A percentile compares a stretch with the other conserved stretches of the same genome.
Conservation (phyloP, 75 land plant species). For the Larix kaempferi region DNA sequence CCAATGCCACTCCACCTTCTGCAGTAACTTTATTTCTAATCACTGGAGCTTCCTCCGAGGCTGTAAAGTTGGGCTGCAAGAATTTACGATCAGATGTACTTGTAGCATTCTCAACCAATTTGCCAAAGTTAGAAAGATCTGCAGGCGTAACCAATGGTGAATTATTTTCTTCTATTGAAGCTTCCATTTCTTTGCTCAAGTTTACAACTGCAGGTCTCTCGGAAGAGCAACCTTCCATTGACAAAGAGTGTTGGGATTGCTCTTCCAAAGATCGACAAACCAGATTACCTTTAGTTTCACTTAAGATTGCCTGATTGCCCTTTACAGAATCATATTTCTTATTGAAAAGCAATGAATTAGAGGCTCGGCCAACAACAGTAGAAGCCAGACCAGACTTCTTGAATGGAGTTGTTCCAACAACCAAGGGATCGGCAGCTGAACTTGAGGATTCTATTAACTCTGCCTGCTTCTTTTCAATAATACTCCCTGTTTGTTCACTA, state of each 20-base stretch:
- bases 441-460: too few species aligned
- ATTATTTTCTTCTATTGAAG: not conserved
- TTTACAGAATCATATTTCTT: not conserved
- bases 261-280: not conserved
- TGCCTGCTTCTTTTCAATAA: not conserved
- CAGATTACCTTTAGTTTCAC: slow-evolving; percentile 1
- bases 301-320: not conserved
- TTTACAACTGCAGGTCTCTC: not conserved
- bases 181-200: not conserved
- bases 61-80: not conserved
- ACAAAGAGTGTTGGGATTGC: not conserved
- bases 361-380: slow-evolving; percentile 7
- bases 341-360: slow-evolving; percentile 2
- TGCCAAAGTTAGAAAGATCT: not conserved
- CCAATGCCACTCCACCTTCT: slow-evolving; percentile 29
- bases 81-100: not conserved
- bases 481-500: not conserved
- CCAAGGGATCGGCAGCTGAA: too few species aligned
- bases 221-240: not conserved
- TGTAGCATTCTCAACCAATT: not conserved
- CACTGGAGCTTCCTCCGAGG: not conserved
- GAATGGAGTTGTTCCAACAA: too few species aligned
- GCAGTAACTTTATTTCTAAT: not conserved
- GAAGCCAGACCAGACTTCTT: not conserved
- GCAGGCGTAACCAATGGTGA: not conserved